A percentile compares a stretch with the other conserved stretches of the same genome.
phyloP scores from a whole-genome alignment of 805 yeast species.

The Saturnispora diversa region DNA sequence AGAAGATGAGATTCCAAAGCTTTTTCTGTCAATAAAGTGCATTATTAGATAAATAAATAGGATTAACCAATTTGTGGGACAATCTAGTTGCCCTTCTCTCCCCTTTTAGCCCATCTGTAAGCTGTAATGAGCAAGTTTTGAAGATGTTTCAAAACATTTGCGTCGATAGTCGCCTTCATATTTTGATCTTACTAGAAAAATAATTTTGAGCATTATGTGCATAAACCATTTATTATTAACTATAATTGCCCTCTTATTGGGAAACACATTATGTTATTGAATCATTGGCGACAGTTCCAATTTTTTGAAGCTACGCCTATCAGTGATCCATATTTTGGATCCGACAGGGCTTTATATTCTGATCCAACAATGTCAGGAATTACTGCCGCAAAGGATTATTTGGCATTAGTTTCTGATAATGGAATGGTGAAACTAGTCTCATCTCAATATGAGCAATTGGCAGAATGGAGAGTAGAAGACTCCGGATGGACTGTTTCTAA shows the following conservation, averaged over 20 bases:
- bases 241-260: no score
- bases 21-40: no score
- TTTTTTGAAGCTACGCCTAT: conserved; percentile 81
- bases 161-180: conserved; percentile 1
- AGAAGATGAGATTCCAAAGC: background rate
- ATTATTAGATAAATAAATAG: no score
- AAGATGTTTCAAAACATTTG: conserved; percentile 1
- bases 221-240: no score
- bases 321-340: conserved; percentile 67
- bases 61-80: background rate
- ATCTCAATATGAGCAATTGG: conserved; percentile 36
- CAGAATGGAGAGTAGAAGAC: conserved; percentile 57
- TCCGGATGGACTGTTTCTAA: conserved; percentile 55
- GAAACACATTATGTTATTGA: conserved; percentile 27
- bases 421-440: conserved; percentile 51
- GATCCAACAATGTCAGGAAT: conserved; percentile 66
- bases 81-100: background rate
- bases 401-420: conserved; percentile 53
- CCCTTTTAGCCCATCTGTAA: background rate
- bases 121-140: conserved; percentile 7
- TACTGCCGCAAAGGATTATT: conserved; percentile 44
- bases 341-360: conserved; percentile 61
- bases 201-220: background rate
- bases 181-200: background rate
- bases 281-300: conserved; percentile 59